Evolutionary conservation across 164 flowering plant genomes (phyloP).

Genomic region (Tetrastigma voinierianum): DNA sequence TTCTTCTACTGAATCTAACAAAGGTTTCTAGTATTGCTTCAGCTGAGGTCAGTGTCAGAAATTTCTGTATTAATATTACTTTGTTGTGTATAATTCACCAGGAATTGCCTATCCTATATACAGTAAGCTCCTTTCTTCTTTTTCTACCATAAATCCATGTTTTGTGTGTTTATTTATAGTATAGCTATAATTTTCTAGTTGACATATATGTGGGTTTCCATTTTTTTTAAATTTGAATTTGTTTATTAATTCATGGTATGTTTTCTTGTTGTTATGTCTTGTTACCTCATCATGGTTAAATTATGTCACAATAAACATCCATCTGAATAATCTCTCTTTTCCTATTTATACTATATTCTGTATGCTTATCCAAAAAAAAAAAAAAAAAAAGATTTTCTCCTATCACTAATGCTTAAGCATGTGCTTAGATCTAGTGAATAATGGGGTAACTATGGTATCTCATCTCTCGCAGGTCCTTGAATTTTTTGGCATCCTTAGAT

Average conservation of each 20-base stretch:
- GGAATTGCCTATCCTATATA: constrained; percentile 92
- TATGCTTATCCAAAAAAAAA: too few relatives aligned
- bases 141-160: background rate
- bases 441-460: background rate
- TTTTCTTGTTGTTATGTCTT: too few relatives aligned
- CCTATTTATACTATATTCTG: too few relatives aligned
- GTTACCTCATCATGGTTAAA: too few relatives aligned
- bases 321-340: too few relatives aligned
- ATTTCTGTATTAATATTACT: constrained; percentile 93
- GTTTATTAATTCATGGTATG: too few relatives aligned
- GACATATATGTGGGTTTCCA: too few relatives aligned
- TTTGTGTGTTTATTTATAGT: background rate
- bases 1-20: constrained; percentile 14
- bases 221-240: too few relatives aligned
- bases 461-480: background rate
- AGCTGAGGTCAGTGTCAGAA: constrained; percentile 93
- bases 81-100: constrained; percentile 75
- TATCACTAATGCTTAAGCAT: background rate
- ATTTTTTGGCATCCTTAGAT: background rate
- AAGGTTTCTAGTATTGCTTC: constrained; percentile 26
- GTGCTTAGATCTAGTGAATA: background rate
- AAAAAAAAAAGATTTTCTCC: background rate
- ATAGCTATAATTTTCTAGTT: too few relatives aligned
- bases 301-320: too few relatives aligned
- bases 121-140: constrained; percentile 52